Conservation (phyloP, 2,329 filamentous ascomycete genomes). For the Lizonia empirigonia region DNA sequence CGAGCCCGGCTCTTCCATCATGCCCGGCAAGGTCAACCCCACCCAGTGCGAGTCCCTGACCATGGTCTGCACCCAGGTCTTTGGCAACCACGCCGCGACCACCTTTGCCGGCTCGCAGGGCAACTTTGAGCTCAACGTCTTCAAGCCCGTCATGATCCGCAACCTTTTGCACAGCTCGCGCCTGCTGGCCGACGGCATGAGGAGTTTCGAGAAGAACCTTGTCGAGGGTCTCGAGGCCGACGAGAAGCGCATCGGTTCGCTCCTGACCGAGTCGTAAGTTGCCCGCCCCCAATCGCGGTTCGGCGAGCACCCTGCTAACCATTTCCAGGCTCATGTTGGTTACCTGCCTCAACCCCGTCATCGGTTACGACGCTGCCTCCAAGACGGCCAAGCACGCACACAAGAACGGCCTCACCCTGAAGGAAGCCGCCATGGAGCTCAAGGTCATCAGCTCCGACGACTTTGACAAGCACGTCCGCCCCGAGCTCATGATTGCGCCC, state of each 20-base stretch:
- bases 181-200: constrained; percentile 89
- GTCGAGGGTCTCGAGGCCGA: constrained; percentile 88
- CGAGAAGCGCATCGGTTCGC: constrained; percentile 85
- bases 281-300: background rate
- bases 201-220: constrained; percentile 92
- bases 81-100: constrained; percentile 93
- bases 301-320: constrained; percentile 14
- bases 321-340: constrained; percentile 86
- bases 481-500: constrained; percentile 93
- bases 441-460: constrained; percentile 86
- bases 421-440: constrained; percentile 92
- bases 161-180: constrained; percentile 93
- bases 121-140: constrained; percentile 98
- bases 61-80: constrained; percentile 97
- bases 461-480: constrained; percentile 87
- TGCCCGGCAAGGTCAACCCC: constrained; percentile 99
- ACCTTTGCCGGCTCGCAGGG: constrained; percentile 96
- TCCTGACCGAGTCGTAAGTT: constrained; percentile 91
- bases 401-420: constrained; percentile 95
- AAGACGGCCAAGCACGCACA: constrained; percentile 74
- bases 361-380: constrained; percentile 42
- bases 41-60: constrained; percentile 98
- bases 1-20: constrained; percentile 96
- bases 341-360: constrained; percentile 65
- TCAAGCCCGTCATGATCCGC: constrained; percentile 95